These are phyloP conservation scores for Cruciata laevipes DNA, from an alignment of 257 asterid genomes.

Conservation along the genomic window DNA sequence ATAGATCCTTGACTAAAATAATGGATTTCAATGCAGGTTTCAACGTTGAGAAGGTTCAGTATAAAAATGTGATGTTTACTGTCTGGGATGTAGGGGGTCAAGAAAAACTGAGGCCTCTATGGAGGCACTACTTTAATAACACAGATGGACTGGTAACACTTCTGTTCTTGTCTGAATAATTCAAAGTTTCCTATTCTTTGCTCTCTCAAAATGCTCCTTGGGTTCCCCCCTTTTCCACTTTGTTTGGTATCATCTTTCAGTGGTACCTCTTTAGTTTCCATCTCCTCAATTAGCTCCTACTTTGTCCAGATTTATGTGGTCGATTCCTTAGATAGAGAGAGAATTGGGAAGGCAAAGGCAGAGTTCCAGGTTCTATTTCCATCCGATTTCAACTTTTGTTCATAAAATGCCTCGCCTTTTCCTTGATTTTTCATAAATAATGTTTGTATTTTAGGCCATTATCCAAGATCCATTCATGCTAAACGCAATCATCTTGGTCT, in stretches of 20 bases:
- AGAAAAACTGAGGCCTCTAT: constrained; percentile 86
- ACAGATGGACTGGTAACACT: constrained; percentile 85
- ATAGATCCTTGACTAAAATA: constrained; percentile 13
- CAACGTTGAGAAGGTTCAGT: constrained; percentile 96
- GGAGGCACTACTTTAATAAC: constrained; percentile 95
- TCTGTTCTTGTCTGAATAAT: background rate
- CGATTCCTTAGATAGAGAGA: constrained; percentile 91
- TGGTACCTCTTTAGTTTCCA: background rate
- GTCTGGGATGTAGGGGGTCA: constrained; percentile 99
- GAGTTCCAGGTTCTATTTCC: constrained; percentile 75
- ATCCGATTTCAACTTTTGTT: constrained; percentile 13
- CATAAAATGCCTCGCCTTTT: constrained; percentile 10
- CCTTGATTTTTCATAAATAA: constrained; percentile 13
- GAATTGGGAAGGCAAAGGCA: constrained; percentile 70
- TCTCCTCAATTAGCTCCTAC: constrained; percentile 2
- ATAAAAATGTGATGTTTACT: constrained; percentile 82
- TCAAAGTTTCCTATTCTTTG: background rate
- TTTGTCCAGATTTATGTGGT: constrained; percentile 77
- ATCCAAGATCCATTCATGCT: constrained; percentile 94
- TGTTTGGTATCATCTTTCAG: background rate
- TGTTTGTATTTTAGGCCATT: constrained; percentile 52
- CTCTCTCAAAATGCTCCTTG: background rate
- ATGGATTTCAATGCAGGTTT: constrained; percentile 54
- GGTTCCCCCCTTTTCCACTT: background rate
- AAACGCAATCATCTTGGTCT: constrained; percentile 85